A percentile compares a stretch with the other conserved stretches of the same genome.
phyloP scores from a whole-genome alignment of 768 basidiomycete species.

The Serendipita indica region DNA sequence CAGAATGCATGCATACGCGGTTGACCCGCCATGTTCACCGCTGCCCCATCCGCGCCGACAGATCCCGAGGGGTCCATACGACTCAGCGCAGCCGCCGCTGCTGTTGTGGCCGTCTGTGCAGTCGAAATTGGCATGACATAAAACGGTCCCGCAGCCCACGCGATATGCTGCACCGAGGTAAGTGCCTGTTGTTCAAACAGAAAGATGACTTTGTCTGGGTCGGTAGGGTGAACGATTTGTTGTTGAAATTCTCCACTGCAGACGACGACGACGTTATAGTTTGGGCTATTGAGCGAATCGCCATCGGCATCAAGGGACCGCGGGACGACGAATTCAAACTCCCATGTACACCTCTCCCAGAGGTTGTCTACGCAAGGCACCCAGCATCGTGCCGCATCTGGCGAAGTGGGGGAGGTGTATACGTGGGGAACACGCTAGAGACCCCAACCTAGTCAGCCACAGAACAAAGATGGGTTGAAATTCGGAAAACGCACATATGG shows the following conservation, averaged over 20 bases:
- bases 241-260: conserved; percentile 93
- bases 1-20: conserved; percentile 74
- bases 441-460: neutral
- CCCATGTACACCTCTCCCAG: conserved; percentile 98
- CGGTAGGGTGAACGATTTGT: conserved; percentile 90
- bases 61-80: neutral
- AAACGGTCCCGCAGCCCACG: conserved; percentile 93
- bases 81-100: conserved; percentile 44
- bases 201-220: conserved; percentile 88
- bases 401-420: conserved; percentile 73
- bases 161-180: conserved; percentile 91
- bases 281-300: conserved; percentile 34
- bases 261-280: conserved; percentile 69
- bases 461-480: conserved; percentile 9
- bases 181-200: conserved; percentile 73
- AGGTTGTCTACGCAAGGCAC: conserved; percentile 91
- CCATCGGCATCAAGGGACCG: conserved; percentile 48
- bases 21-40: conserved; percentile 15
- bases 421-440: conserved; percentile 79
- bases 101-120: conserved; percentile 46
- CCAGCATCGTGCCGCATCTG: conserved; percentile 93
- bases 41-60: conserved; percentile 14
- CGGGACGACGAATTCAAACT: conserved; percentile 91
- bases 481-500: conserved; percentile 49
- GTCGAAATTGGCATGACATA: conserved; percentile 55